Conservation (phyloP, 2,329 filamentous ascomycete genomes). For the Teratosphaeriaceae sp. region DNA sequence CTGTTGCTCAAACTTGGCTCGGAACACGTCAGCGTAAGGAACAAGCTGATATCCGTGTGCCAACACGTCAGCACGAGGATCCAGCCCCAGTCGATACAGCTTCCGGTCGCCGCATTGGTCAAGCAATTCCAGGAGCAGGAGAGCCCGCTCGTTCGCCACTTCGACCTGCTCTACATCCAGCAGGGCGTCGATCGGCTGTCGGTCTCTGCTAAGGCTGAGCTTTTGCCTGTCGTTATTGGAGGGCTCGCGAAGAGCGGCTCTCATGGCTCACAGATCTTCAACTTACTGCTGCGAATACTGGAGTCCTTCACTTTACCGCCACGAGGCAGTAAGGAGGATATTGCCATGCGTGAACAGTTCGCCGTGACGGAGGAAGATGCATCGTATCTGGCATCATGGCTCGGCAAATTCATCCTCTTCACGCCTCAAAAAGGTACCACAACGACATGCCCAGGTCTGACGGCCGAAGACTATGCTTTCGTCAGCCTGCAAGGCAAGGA, state of each 20-base stretch:
- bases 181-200: conserved; percentile 65
- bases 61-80: conserved; percentile 64
- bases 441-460: conserved; percentile 54
- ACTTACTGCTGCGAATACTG: conserved; percentile 71
- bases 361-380: conserved; percentile 67
- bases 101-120: conserved; percentile 78
- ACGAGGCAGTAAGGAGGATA: conserved; percentile 73
- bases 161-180: conserved; percentile 84
- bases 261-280: conserved; percentile 65
- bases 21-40: conserved; percentile 70
- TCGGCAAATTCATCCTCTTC: conserved; percentile 71
- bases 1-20: conserved; percentile 82
- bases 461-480: conserved; percentile 60
- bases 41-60: conserved; percentile 67
- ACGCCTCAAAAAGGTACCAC: conserved; percentile 33
- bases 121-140: conserved; percentile 80
- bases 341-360: conserved; percentile 57
- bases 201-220: conserved; percentile 56
- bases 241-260: conserved; percentile 56
- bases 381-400: conserved; percentile 63
- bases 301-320: conserved; percentile 64
- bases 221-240: conserved; percentile 64
- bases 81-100: conserved; percentile 57
- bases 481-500: conserved; percentile 60
- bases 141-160: conserved; percentile 71